Evolutionary conservation across 164 flowering plant genomes (phyloP), one percentile per base, ranked within the genome.

Genomic region (Chimonanthus salicifolius): DNA sequence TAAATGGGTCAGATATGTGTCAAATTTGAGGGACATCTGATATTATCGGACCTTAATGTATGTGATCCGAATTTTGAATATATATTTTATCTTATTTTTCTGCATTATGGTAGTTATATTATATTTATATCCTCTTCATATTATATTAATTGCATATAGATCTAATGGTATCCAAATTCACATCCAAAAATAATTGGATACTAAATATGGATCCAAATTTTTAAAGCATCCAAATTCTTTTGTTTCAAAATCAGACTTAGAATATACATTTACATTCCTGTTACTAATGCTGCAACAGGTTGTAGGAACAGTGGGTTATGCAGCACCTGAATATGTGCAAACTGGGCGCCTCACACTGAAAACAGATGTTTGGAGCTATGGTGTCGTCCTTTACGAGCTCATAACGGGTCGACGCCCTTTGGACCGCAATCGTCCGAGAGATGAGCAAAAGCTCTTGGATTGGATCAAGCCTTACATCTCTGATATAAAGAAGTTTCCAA

Each of bases 271-370:
- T 49, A 49, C 7, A 5, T 49, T 5, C 51, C 9, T 49, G 7
- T 49, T 9, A 49, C 46, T 70, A 8, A 15, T 45, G 9, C n/a
- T 4, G 8, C 64, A 71, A 62, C 87, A 92, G 97, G 89, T 94
- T 68, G 97, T 92, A 9, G 97, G 97, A 78, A 94, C 98, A 33
- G 80, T 92, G n/a, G 98, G 98, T 13, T 94, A 94, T 84, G 98
- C 97, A 49, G 97, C 97, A 67, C 98, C 98, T 4, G 97, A 94
- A 67, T 94, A 94, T 75, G 70, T 91, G 16, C 92, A 88, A 74
- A 94, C 97, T 1, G 98, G 97, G 3, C 90, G 85, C 46, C 91
- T 94, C 62, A 94, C 97, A 6, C 44, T 87, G 50, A 92, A 91
- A 76, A 90, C 89, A 72, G 97, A 94, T 75, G 92, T 94, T 8